phyloP scores from a whole-genome alignment of 768 basidiomycete species.

The Hortiboletus flavorubellus region DNA sequence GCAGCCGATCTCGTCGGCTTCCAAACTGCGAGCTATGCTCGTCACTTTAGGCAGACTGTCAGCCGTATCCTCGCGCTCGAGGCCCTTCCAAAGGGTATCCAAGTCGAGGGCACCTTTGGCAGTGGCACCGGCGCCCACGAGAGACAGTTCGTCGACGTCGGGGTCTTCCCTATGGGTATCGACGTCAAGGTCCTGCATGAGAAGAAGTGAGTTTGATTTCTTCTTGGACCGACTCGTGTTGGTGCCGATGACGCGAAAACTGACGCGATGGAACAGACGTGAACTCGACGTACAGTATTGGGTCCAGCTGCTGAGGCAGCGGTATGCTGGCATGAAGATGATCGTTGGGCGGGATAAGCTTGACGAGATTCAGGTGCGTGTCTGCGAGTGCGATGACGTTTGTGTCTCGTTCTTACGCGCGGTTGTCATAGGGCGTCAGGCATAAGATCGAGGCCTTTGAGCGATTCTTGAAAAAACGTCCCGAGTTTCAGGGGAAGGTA shows the following conservation, averaged over 20 bases:
- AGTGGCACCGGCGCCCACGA: conserved; percentile 4
- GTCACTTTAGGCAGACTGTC: conserved; percentile 85
- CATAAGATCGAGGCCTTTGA: conserved; percentile 87
- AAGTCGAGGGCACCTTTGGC: conserved; percentile 40
- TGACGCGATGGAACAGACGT: conserved; percentile 38
- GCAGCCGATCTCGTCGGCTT: conserved; percentile 92
- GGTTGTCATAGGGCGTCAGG: conserved; percentile 53
- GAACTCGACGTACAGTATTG: conserved; percentile 81
- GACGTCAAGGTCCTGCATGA: conserved; percentile 67
- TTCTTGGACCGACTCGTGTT: not conserved
- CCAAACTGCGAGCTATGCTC: conserved; percentile 80
- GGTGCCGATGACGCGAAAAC: conserved; percentile 1
- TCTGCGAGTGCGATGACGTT: not conserved
- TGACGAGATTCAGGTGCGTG: conserved; percentile 68
- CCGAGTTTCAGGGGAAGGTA: conserved; percentile 78
- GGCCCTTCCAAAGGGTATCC: conserved; percentile 80
- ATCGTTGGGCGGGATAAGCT: conserved; percentile 88
- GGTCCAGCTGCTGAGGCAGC: conserved; percentile 73
- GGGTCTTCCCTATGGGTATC: conserved; percentile 89
- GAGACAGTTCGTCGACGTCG: conserved; percentile 77
- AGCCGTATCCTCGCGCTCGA: conserved; percentile 76
- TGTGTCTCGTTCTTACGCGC: not conserved
- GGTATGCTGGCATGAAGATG: conserved; percentile 83
- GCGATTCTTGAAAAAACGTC: conserved; percentile 70
- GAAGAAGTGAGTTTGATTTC: conserved; percentile 49